These are phyloP conservation scores for Mycena leptocephala DNA, from an alignment of 768 basidiomycete genomes.

Conservation along the genomic window DNA sequence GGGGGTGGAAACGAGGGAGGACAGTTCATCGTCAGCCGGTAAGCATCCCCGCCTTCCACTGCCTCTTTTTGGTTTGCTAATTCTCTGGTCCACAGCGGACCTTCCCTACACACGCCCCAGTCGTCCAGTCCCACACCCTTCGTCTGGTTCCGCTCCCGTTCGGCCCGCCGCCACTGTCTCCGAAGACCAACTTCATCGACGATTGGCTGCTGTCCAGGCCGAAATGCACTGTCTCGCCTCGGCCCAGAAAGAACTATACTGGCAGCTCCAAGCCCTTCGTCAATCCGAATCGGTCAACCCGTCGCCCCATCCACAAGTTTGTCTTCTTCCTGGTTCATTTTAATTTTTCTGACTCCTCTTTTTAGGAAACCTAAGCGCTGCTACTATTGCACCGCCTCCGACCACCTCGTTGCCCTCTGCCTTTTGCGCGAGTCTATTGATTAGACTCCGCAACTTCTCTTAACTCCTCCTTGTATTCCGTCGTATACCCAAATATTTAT, in stretches of 20 bases:
- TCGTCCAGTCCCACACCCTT: not conserved
- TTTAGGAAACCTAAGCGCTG: not conserved
- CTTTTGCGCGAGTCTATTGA: not conserved
- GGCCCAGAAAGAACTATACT: constrained; percentile 1
- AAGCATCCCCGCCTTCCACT: not conserved
- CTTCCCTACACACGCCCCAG: not conserved
- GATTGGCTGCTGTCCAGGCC: not conserved
- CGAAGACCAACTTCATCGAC: not conserved
- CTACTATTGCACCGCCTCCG: not conserved
- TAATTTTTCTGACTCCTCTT: not conserved
- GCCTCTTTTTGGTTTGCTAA: not conserved
- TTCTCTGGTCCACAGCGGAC: not conserved
- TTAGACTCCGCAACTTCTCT: not conserved
- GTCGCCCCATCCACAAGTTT: not conserved
- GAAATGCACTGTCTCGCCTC: not conserved
- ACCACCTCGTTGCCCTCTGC: not conserved
- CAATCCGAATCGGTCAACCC: not conserved
- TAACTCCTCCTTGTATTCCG: no score
- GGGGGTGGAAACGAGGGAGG: not conserved
- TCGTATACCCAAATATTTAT: no score
- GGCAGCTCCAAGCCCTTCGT: not conserved
- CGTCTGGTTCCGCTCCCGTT: not conserved
- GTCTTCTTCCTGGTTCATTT: not conserved
- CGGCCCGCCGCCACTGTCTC: not conserved
- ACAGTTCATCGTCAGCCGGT: not conserved